Evolutionary conservation across 1,284 basidiomycete species (phyloP).

Genomic region (Neolentinus lepideus): DNA sequence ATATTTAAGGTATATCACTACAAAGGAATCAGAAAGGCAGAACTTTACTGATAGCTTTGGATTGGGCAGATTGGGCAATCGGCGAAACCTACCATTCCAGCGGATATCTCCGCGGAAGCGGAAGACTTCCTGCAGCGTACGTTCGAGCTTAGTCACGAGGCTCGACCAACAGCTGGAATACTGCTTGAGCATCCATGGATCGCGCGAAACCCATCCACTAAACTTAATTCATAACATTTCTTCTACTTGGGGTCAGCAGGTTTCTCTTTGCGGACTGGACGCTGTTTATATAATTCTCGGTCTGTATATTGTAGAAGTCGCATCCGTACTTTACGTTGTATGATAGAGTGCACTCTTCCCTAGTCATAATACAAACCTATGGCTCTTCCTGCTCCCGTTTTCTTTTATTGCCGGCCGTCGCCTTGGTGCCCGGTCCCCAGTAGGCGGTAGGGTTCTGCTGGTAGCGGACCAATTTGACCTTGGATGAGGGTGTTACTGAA

Average conservation of each 20-base stretch:
- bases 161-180: constrained; percentile 75
- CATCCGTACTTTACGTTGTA: neutral
- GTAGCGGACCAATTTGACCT: constrained; percentile 80
- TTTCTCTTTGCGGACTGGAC: neutral
- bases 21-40: too few species aligned
- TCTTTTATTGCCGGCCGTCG: constrained; percentile 35
- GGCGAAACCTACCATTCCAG: constrained; percentile 77
- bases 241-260: neutral
- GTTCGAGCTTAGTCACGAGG: constrained; percentile 80
- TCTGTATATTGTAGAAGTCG: neutral
- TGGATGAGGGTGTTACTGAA: constrained; percentile 48
- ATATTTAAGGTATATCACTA: constrained; percentile 74
- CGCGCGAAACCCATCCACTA: constrained; percentile 9
- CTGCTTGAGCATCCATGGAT: constrained; percentile 78
- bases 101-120: constrained; percentile 82
- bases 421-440: constrained; percentile 85
- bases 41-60: neutral
- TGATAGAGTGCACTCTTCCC: neutral
- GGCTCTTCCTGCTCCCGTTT: constrained; percentile 34
- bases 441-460: constrained; percentile 87
- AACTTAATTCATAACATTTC: neutral
- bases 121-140: constrained; percentile 80
- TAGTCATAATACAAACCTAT: neutral
- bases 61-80: constrained; percentile 72
- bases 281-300: neutral